Conservation (phyloP, 2,329 filamentous ascomycete species). For the Epichloe aotearoae region DNA sequence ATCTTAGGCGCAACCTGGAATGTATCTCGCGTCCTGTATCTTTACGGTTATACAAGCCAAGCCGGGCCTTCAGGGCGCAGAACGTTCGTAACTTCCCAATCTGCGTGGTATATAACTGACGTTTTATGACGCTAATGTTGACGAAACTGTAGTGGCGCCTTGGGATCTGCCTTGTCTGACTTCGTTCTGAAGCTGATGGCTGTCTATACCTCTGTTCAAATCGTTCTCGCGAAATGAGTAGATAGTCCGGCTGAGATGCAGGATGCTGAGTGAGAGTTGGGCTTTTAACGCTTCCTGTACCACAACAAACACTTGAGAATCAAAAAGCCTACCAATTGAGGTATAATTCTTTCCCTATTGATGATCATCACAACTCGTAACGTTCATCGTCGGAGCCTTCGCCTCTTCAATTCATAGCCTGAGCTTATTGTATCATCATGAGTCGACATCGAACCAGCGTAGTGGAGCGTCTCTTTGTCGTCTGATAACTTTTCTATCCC, state of each 20-base stretch:
- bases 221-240: conserved; percentile 20
- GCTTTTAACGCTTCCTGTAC: too few relatives aligned
- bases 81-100: conserved; percentile 17
- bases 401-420: conserved; percentile 18
- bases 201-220: conserved; percentile 26
- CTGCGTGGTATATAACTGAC: not conserved
- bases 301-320: too few relatives aligned
- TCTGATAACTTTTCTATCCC: conserved; percentile 39
- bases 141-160: conserved; percentile 21
- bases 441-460: conserved; percentile 4
- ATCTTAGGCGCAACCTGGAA: conserved; percentile 39
- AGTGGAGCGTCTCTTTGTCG: conserved; percentile 12
- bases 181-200: conserved; percentile 28
- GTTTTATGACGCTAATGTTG: not conserved
- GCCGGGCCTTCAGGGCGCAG: conserved; percentile 31
- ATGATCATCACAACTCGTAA: not conserved
- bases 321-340: too few relatives aligned
- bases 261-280: not conserved
- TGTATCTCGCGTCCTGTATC: conserved; percentile 39
- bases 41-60: conserved; percentile 36
- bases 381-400: conserved; percentile 15
- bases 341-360: too few relatives aligned
- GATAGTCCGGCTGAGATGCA: not conserved
- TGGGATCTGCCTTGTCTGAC: conserved; percentile 22
- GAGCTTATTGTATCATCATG: conserved; percentile 8